Conservation (phyloP, 768 basidiomycete genomes). For the Paxillus ammoniavirescens region DNA sequence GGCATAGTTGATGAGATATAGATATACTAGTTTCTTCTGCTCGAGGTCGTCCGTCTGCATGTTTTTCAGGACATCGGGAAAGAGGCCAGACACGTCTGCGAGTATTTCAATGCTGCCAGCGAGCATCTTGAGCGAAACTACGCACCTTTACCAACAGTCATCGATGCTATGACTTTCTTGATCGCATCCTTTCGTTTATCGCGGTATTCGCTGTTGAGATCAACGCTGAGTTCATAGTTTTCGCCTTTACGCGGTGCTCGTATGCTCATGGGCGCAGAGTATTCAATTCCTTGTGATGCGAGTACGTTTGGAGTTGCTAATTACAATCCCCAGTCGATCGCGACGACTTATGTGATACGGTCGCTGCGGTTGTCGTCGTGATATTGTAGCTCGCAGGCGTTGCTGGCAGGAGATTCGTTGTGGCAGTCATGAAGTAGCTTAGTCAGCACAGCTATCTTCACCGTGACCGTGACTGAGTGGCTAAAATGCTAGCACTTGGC, state of each 20-base stretch:
- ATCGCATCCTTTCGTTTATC: constrained; percentile 98
- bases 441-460: too few relatives aligned
- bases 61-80: constrained; percentile 98
- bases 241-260: constrained; percentile 77
- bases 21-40: constrained; percentile 99
- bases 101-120: constrained; percentile 7
- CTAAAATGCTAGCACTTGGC: too few relatives aligned
- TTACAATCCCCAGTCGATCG: not conserved
- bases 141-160: constrained; percentile 97
- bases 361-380: not conserved
- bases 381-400: not conserved
- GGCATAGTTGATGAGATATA: constrained; percentile 99
- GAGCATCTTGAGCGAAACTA: constrained; percentile 3
- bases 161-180: constrained; percentile 95
- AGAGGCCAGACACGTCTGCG: constrained; percentile 86
- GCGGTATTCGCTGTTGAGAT: constrained; percentile 95
- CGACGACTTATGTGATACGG: not conserved
- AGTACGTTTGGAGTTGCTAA: not conserved
- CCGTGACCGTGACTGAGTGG: too few relatives aligned
- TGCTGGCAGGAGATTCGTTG: not conserved
- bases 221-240: constrained; percentile 95
- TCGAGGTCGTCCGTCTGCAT: constrained; percentile 99
- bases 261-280: constrained; percentile 36
- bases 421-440: too few relatives aligned
- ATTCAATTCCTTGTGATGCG: too few relatives aligned